Base-by-base conservation (phyloP, 2,329 filamentous ascomycete genomes). In the Verruconis gallopava region DNA sequence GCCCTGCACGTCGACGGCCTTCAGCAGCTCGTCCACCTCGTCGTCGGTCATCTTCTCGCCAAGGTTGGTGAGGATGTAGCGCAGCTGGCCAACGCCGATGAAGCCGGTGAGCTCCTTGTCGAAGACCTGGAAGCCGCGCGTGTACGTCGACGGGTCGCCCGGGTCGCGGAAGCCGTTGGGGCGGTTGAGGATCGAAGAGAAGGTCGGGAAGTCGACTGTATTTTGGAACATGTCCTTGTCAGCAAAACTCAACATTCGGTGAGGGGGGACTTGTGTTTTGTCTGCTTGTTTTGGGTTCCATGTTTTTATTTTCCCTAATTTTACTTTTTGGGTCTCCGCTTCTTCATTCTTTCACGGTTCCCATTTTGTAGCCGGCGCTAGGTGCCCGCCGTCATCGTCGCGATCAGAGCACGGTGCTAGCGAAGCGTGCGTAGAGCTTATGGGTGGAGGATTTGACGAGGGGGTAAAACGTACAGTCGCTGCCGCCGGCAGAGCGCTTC, bases 41-140 rank as follows among this genome's bases (percentile, higher is more conserved):
- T 96, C 91, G 55, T 98, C 89, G 47, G 82, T 85, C 86, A 98
- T 95, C 74, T 96, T 96, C 79, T 98, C 91, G 55, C 91, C 91
- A 55, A 98, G 68, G 62, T 96, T 96, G 44, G 91, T 98, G 57
- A 98, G 68, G 61, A 98, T 76, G 68, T 98, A 98, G 67, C 93
- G 84, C 63, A 98, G 75, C 68, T 98, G 91, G 45, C 91, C 91
- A 50, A 96, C 89, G 44, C 89, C 91, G 60, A 98, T 96, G 65
- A 88, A 95, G 40, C 91, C 91, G 46, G 86, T 94, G 77, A 94
- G 82, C 62, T 98, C 91, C 68, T 98, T 98, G 68, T 98, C 91
- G 56, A 98, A 98, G 42, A 98, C 91, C 65, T 98, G 91, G 72
- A 98, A 98, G 43, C 91, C 91, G 48, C 89, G 84, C 66, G 89